Conservation (phyloP, 1,284 basidiomycete species). For the Sparassis latifolia region DNA sequence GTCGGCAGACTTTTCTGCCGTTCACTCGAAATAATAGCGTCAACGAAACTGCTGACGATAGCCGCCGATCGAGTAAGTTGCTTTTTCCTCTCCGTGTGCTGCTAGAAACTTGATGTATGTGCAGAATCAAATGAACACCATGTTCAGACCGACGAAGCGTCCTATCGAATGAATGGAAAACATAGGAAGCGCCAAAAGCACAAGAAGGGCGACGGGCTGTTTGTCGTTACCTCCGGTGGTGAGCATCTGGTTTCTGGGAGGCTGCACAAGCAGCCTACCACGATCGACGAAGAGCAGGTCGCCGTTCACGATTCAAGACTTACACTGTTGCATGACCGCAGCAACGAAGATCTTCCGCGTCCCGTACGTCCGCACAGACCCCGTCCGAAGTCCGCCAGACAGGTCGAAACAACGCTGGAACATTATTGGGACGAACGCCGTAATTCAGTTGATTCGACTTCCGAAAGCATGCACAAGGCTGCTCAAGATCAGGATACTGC, state of each 20-base stretch:
- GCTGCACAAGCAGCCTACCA: conserved; percentile 8
- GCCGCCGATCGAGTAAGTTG: neutral
- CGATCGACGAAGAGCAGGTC: conserved; percentile 13
- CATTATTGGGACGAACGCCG: conserved; percentile 8
- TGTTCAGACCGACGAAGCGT: neutral
- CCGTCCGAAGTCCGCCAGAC: neutral
- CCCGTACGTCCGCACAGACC: neutral
- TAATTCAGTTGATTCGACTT: conserved; percentile 5
- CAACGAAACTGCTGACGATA: no score
- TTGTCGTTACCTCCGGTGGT: neutral
- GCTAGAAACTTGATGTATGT: neutral
- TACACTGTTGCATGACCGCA: neutral
- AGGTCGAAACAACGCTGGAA: conserved; percentile 8
- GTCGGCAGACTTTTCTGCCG: conserved; percentile 12
- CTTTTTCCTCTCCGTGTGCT: neutral
- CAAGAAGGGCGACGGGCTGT: neutral
- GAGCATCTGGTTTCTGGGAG: conserved; percentile 11
- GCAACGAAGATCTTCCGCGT: neutral
- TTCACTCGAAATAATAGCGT: conserved; percentile 7
- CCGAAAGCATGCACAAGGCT: conserved; percentile 8
- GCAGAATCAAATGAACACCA: neutral
- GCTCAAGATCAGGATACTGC: conserved; percentile 3
- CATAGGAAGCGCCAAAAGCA: conserved; percentile 10
- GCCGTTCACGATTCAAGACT: neutral
- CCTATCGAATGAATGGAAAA: neutral